Evolutionary conservation across 352 stramenopile genomes (phyloP), one percentile per base, ranked within the genome.

Genomic region (Thalassiosira sp.): DNA sequence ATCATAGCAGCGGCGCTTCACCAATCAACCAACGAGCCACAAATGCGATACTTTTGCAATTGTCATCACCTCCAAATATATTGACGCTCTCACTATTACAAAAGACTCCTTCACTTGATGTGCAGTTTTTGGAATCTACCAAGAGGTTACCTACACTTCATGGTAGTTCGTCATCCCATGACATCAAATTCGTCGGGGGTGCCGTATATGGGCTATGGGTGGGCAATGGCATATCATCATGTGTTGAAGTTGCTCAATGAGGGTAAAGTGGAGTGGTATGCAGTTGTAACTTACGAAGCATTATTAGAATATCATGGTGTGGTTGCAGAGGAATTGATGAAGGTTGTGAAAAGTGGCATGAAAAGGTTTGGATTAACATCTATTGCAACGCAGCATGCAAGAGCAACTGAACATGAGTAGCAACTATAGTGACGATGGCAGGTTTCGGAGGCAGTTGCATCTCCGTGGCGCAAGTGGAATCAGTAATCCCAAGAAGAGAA

Each of bases 11-110:
- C 52, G 37, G 22, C 27, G 25, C 57, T 28, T 33, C 33, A 15
- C 68, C 40, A 43, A 53, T 70, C 46, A 67, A 76, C 60, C 43
- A 69, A 53, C 61, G 54, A 59, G 70, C 70, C 5, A 56, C 46
- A 16, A 51, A 16, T 22, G 73, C 66, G n/a, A 81, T 81, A 57
- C 16, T 81, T 16, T 62, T 49, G 25, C 76, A 92, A 81, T 53
- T 87, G 16, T 66, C 76, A 69, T 89, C 82, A 33, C 57, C 76
- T 40, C 85, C 87, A 27, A 93, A 93, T 59, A 52, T 89, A 58
- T 83, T 93, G 42, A 90, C 85, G 10, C 18, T 18, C 11, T 68
- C 63, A 27, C 60, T 76, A 35, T 31, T 76, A 27, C 66, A 76
- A 56, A 76, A 76, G 40, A 76, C 45, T 22, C 66, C 66, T 20